Evolutionary conservation across 257 asterid genomes (phyloP).

Genomic region (Knoxia roxburghii): DNA sequence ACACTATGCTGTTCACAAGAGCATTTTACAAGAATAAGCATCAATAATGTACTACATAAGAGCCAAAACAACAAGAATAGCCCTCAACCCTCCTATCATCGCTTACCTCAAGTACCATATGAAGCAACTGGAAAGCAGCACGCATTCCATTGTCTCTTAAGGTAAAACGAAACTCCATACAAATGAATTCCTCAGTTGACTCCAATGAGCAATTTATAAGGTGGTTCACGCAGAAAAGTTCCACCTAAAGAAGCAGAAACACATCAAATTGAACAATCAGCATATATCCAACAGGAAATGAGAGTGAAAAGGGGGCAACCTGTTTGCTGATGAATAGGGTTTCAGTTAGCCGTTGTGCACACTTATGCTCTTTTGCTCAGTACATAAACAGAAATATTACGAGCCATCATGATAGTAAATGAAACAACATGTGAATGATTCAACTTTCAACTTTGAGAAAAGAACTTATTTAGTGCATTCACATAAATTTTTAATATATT

Average conservation of each 20-base stretch:
- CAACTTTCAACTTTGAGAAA: too few relatives aligned
- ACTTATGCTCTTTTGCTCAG: not conserved
- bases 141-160: slow-evolving; percentile 94
- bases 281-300: not conserved
- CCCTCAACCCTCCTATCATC: not conserved
- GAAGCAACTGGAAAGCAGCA: slow-evolving; percentile 99
- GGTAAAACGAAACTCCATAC: slow-evolving; percentile 98
- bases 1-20: slow-evolving; percentile 79
- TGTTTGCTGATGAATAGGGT: too few relatives aligned
- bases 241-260: slow-evolving; percentile 63
- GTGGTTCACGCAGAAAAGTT: slow-evolving; percentile 95
- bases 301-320: not conserved
- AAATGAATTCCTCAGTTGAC: slow-evolving; percentile 96
- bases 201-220: slow-evolving; percentile 96
- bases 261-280: slow-evolving; percentile 9
- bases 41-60: not conserved
- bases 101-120: slow-evolving; percentile 97
- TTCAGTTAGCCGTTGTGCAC: too few relatives aligned
- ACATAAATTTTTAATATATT: too few relatives aligned
- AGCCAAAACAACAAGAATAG: not conserved
- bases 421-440: not conserved
- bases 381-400: not conserved
- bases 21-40: slow-evolving; percentile 17
- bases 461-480: too few relatives aligned
- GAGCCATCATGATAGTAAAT: not conserved